Evolutionary conservation across 2,329 filamentous ascomycete genomes (phyloP), one percentile per base, ranked within the genome.

Genomic region (Phoma sp.): DNA sequence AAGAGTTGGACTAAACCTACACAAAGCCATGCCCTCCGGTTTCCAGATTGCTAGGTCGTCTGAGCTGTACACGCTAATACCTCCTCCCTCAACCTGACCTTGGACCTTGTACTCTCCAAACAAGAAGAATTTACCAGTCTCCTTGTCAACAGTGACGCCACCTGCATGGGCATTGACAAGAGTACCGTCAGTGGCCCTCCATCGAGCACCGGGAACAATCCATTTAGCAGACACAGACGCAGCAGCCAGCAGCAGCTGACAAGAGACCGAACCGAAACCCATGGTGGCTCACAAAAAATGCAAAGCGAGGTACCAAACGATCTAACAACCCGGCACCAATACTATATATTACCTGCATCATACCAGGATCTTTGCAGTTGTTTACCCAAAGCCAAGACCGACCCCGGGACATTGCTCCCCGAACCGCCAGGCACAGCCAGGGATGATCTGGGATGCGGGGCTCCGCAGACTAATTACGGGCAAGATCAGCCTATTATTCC

Each of bases 81-180:
- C 85, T 0, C 83, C 85, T 9, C 85, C 85, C 62, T 87, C 85
- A 7, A 76, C 77, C 56, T 84, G 82, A 0, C 79, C 83, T 59
- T 87, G 69, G 10, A 78, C 72, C 71, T 87, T 87, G 72, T 85
- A 83, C 65, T 87, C 85, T 29, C 85, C 85, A 50, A 87, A 87
- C 78, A 80, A 81, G 72, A 81, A 87, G 66, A 85, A 87, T 54
- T 78, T 83, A 14, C 81, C 81, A 0, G 78, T 78, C 5, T 78
- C 77, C 32, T 81, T 69, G 33, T 87, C 83, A 0, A 82, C 66
- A 0, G 79, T 79, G 6, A 87, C 75, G 11, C 80, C 81, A 1
- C 85, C 85, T 1, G 85, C 85, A 64, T 88, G 85, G 1, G 84
- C 84, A 46, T 85, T 87, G 47, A 87, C 80, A 11, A 86, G 66